These are phyloP conservation scores for Cucurbita maxima DNA, from an alignment of 306 rosid species.

Conservation along the genomic window DNA sequence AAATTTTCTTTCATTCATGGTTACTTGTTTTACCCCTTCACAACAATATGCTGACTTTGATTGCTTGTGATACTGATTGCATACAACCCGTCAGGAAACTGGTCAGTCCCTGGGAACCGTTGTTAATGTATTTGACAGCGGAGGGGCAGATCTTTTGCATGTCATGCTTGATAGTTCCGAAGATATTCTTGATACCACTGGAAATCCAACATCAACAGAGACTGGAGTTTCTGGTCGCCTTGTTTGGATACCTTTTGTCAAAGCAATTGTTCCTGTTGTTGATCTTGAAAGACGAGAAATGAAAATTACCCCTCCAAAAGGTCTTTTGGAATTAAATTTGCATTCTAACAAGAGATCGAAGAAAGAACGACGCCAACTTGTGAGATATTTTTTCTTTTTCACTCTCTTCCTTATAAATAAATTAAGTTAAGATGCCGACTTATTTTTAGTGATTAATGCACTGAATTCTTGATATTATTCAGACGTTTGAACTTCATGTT, in stretches of 20 bases:
- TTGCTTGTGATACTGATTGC: conserved; percentile 13
- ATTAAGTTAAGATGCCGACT: background rate
- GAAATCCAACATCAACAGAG: conserved; percentile 41
- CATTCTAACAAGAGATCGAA: conserved; percentile 70
- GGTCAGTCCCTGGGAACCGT: conserved; percentile 61
- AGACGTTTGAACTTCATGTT: background rate
- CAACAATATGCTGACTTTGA: background rate
- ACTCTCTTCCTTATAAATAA: conserved; percentile 18
- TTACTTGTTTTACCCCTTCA: background rate
- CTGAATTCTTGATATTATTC: background rate
- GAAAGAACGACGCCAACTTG: conserved; percentile 93
- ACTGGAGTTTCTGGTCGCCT: conserved; percentile 40
- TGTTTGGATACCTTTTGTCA: conserved; percentile 84
- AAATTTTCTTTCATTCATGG: background rate
- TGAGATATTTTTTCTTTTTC: conserved; percentile 57
- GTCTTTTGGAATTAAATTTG: conserved; percentile 78
- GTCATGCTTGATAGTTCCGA: conserved; percentile 56
- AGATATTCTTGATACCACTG: conserved; percentile 35
- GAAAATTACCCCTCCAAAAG: conserved; percentile 83
- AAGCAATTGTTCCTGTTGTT: conserved; percentile 88
- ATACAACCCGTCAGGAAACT: conserved; percentile 44
- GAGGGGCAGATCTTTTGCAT: conserved; percentile 70
- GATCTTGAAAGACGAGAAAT: conserved; percentile 53
- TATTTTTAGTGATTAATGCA: background rate
- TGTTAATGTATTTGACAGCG: conserved; percentile 52